Percentiles rank a stretch among this genome's conserved stretches.
These are phyloP conservation scores for Mitragyna speciosa DNA, from an alignment of 257 asterid genomes.

Conservation along the genomic window DNA sequence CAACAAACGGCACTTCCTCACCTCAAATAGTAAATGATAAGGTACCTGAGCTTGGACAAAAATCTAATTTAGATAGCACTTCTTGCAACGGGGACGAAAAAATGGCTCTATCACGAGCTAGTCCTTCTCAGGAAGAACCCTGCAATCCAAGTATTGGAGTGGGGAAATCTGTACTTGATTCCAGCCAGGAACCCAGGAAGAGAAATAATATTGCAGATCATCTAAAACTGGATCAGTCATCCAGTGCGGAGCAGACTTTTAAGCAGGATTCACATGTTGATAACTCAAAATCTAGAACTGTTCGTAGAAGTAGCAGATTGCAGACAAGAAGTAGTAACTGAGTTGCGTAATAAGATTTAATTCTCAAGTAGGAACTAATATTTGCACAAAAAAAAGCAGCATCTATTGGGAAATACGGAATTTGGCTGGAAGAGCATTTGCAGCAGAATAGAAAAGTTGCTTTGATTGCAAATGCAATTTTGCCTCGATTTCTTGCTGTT, in stretches of 20 bases:
- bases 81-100: constrained; percentile 22
- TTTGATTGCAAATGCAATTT: too few species aligned
- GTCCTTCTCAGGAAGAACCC: constrained; percentile 1
- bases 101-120: constrained; percentile 19
- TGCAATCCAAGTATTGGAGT: constrained; percentile 5
- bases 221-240: constrained; percentile 12
- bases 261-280: constrained; percentile 23
- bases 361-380: neutral
- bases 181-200: constrained; percentile 27
- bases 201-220: constrained; percentile 22
- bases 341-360: neutral
- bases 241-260: constrained; percentile 6
- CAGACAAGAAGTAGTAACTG: constrained; percentile 29
- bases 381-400: neutral
- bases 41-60: constrained; percentile 36
- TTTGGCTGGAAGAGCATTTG: too few species aligned
- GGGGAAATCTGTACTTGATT: constrained; percentile 14
- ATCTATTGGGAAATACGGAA: neutral
- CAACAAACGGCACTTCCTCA: constrained; percentile 13
- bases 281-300: constrained; percentile 24
- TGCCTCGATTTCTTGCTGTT: too few species aligned
- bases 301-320: constrained; percentile 34
- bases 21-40: constrained; percentile 26
- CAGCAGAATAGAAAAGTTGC: too few species aligned
- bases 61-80: constrained; percentile 3